Percentiles rank a stretch among this genome's conserved stretches.
These are phyloP conservation scores for Rhododendron ferrugineum DNA, from an alignment of 148 eudicot species.

Conservation along the genomic window DNA sequence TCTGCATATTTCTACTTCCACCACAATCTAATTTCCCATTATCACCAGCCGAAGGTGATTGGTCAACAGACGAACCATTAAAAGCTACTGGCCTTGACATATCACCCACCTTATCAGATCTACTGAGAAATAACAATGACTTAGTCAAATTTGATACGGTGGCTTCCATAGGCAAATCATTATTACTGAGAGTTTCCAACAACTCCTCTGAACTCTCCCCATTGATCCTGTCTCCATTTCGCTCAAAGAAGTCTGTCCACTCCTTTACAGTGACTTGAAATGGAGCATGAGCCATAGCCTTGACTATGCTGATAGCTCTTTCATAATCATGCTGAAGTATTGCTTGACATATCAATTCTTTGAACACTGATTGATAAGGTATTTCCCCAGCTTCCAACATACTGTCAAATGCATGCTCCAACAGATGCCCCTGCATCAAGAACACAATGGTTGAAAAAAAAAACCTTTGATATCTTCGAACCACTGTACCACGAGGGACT, in stretches of 20 bases:
- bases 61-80: background rate
- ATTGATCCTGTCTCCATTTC: constrained; percentile 47
- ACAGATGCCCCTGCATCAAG: constrained; percentile 54
- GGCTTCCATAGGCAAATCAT: constrained; percentile 38
- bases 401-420: constrained; percentile 79
- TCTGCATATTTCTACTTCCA: background rate
- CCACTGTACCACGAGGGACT: background rate
- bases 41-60: background rate
- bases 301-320: constrained; percentile 40
- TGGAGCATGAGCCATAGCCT: constrained; percentile 71
- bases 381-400: constrained; percentile 76
- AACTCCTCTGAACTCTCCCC: constrained; percentile 36
- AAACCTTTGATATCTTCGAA: background rate
- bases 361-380: constrained; percentile 54
- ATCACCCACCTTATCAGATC: constrained; percentile 12
- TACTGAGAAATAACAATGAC: constrained; percentile 44
- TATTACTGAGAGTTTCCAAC: constrained; percentile 24
- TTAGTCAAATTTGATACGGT: constrained; percentile 47
- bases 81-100: constrained; percentile 3
- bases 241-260: constrained; percentile 62
- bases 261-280: constrained; percentile 55
- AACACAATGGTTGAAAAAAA: background rate
- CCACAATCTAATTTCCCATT: background rate
- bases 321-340: constrained; percentile 34
- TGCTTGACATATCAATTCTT: constrained; percentile 68